Percentiles rank a stretch among this genome's conserved stretches.
Evolutionary conservation across 2,329 filamentous ascomycete species (phyloP).

Genomic region (Ceratocystis cubensis): DNA sequence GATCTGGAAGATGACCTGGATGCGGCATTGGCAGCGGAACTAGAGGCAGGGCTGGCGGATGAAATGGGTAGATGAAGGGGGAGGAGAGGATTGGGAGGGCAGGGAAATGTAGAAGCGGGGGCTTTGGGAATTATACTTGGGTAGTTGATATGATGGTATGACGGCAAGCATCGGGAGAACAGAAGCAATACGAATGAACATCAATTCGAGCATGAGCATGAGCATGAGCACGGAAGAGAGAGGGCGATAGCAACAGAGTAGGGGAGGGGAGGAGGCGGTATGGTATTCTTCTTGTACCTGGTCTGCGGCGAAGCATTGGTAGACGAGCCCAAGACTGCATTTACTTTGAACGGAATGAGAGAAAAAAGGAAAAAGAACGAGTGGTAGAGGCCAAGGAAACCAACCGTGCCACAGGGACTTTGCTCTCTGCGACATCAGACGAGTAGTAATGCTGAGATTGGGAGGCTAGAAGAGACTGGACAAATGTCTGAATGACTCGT

Average conservation of each 20-base stretch:
- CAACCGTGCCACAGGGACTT: not conserved
- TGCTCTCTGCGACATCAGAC: slow-evolving; percentile 7
- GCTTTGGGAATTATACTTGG: not conserved
- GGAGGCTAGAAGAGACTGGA: not conserved
- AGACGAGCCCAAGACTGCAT: too few relatives aligned
- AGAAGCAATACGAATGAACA: not conserved
- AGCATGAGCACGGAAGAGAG: too few relatives aligned
- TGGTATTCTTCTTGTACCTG: not conserved
- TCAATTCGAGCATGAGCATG: not conserved
- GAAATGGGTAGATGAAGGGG: slow-evolving; percentile 2
- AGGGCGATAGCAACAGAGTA: too few relatives aligned
- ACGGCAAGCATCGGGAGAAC: not conserved
- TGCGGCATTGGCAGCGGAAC: slow-evolving; percentile 49
- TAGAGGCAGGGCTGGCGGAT: slow-evolving; percentile 32
- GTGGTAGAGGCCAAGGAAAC: not conserved
- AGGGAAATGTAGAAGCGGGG: not conserved
- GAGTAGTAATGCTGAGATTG: not conserved
- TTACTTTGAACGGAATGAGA: not conserved
- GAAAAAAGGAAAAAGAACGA: not conserved
- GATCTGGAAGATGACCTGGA: slow-evolving; percentile 42
- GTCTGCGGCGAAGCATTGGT: not conserved
- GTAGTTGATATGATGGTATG: not conserved
- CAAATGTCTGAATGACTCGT: not conserved
- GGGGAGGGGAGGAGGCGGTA: not conserved
- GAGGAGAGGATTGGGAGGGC: not conserved